Evolutionary conservation across 495 filamentous ascomycete species (phyloP).

Genomic region (Stereocaulon alpinum): DNA sequence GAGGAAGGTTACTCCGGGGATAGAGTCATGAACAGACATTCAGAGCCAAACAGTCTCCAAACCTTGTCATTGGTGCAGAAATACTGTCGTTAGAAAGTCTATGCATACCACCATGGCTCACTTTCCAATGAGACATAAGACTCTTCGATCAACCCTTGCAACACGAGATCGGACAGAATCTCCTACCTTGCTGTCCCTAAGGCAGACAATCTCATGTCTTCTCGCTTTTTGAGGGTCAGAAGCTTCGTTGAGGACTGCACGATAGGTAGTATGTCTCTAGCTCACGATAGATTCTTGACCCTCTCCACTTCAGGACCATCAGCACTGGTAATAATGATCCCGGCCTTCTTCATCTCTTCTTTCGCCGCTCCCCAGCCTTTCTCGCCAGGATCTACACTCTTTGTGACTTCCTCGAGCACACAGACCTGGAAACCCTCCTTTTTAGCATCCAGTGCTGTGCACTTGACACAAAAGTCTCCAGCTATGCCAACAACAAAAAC

Average conservation of each 20-base stretch:
- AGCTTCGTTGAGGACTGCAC: neutral
- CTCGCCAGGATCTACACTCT: constrained; percentile 48
- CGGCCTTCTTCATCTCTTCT: constrained; percentile 42
- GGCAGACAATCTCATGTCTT: neutral
- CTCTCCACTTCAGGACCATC: constrained; percentile 38
- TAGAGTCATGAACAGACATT: neutral
- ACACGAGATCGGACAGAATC: no score
- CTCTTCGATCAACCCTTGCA: no score
- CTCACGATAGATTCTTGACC: constrained; percentile 24
- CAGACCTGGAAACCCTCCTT: constrained; percentile 66
- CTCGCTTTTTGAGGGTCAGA: neutral
- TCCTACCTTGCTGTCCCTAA: no score
- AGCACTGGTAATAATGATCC: constrained; percentile 42
- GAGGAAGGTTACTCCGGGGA: constrained; percentile 6
- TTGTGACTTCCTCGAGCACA: constrained; percentile 70
- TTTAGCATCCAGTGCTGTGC: constrained; percentile 65
- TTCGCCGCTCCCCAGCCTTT: constrained; percentile 47
- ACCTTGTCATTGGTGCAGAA: no score
- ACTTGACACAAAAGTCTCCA: constrained; percentile 80
- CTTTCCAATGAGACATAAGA: no score
- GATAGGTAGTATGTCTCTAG: neutral
- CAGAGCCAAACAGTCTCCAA: no score
- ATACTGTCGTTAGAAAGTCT: no score
- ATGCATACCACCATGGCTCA: no score
- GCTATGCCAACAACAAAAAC: constrained; percentile 80